A percentile compares a stretch with the other conserved stretches of the same genome.
phyloP scores from a whole-genome alignment of 2,329 filamentous ascomycete species.

The Aurifilum marmelostoma region DNA sequence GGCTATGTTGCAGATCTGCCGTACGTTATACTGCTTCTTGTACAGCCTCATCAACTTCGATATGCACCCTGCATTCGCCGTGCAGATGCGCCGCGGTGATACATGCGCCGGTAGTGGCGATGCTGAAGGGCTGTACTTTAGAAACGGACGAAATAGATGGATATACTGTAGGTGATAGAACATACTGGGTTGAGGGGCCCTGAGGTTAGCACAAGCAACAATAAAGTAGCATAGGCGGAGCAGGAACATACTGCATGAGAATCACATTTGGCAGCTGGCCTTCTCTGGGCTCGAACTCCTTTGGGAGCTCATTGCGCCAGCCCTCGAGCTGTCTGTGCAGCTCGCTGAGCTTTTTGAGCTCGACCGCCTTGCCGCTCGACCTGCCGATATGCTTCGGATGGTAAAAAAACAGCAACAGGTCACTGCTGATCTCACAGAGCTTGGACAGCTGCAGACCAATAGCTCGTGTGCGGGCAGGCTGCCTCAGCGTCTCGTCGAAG shows the following conservation, averaged over 20 bases:
- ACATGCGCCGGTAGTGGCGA: slow-evolving; percentile 86
- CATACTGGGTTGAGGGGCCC: slow-evolving; percentile 66
- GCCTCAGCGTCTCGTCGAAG: slow-evolving; percentile 70
- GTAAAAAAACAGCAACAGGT: slow-evolving; percentile 88
- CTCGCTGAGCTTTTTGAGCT: slow-evolving; percentile 91
- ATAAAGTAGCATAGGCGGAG: not conserved
- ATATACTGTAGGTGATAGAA: slow-evolving; percentile 96
- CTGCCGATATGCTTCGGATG: slow-evolving; percentile 71
- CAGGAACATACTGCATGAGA: slow-evolving; percentile 75
- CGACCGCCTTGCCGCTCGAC: slow-evolving; percentile 74
- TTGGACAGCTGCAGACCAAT: slow-evolving; percentile 79
- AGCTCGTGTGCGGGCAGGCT: slow-evolving; percentile 82
- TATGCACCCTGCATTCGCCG: slow-evolving; percentile 84
- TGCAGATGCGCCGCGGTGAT: slow-evolving; percentile 88
- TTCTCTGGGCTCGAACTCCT: slow-evolving; percentile 86
- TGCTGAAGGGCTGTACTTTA: slow-evolving; percentile 81
- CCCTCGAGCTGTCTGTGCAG: slow-evolving; percentile 87
- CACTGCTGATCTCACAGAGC: slow-evolving; percentile 91
- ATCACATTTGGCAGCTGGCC: slow-evolving; percentile 84
- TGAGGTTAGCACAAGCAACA: not conserved
- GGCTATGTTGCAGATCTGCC: slow-evolving; percentile 94
- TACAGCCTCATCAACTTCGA: slow-evolving; percentile 95
- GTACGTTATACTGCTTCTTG: slow-evolving; percentile 86
- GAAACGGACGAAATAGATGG: slow-evolving; percentile 91
- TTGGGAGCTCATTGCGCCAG: slow-evolving; percentile 83